Evolutionary conservation across 2,329 filamentous ascomycete genomes (phyloP).

Genomic region (Purpureocillium lavendulum): DNA sequence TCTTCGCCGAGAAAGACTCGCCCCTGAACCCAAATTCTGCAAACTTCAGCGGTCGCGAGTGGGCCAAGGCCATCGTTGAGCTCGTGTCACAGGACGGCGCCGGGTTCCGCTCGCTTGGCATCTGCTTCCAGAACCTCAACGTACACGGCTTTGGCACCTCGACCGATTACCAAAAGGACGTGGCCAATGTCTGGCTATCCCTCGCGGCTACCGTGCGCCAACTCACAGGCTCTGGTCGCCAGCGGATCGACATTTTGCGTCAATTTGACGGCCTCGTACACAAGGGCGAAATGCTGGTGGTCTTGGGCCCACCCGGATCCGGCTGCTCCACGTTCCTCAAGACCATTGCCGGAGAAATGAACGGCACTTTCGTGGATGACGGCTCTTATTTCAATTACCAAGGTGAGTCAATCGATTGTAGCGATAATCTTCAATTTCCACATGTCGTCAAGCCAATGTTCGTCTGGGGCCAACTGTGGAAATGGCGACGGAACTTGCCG

Average conservation of each 20-base stretch:
- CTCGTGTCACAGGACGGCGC: constrained; percentile 42
- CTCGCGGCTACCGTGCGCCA: constrained; percentile 32
- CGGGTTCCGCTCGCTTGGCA: constrained; percentile 50
- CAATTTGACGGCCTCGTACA: constrained; percentile 60
- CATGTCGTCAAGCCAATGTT: too few species aligned
- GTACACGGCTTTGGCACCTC: constrained; percentile 59
- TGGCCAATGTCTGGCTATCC: constrained; percentile 52
- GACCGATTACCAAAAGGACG: constrained; percentile 63
- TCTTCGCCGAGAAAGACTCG: constrained; percentile 37
- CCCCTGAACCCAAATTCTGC: constrained; percentile 42
- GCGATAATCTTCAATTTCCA: too few species aligned
- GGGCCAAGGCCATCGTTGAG: constrained; percentile 51
- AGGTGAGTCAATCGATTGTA: too few species aligned
- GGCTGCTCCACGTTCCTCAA: constrained; percentile 84
- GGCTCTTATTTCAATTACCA: constrained; percentile 58
- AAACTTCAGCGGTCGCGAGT: constrained; percentile 45
- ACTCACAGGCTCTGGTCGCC: constrained; percentile 41
- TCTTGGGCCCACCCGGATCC: constrained; percentile 62
- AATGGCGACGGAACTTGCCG: too few species aligned
- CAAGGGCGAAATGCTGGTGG: constrained; percentile 67
- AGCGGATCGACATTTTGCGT: constrained; percentile 58
- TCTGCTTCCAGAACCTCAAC: constrained; percentile 59
- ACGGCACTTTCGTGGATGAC: constrained; percentile 66
- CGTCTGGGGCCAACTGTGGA: too few species aligned
- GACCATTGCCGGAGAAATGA: constrained; percentile 75